phyloP scores from a whole-genome alignment of 148 eudicot genomes.

The Vaccinium myrtillus region DNA sequence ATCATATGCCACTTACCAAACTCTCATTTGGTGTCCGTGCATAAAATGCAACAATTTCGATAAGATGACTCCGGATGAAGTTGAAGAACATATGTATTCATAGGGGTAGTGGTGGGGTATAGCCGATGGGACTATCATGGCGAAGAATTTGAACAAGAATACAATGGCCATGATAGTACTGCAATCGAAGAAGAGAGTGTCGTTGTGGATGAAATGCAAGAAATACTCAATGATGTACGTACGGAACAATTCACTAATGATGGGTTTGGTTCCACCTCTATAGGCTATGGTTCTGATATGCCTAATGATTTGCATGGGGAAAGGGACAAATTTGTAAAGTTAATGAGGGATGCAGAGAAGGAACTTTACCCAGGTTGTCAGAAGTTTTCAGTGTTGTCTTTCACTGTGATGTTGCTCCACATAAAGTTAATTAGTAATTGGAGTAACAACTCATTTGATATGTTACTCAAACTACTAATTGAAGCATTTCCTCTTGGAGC shows the following conservation, averaged over 20 bases:
- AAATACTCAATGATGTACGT: too few relatives aligned
- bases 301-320: background rate
- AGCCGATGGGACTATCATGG: background rate
- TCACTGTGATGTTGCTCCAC: background rate
- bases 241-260: background rate
- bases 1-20: too few relatives aligned
- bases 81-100: too few relatives aligned
- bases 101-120: too few relatives aligned
- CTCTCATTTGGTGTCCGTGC: too few relatives aligned
- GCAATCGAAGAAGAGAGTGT: background rate
- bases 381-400: background rate
- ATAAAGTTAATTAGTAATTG: background rate
- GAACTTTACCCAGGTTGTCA: background rate
- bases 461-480: background rate
- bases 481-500: background rate
- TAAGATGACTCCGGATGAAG: too few relatives aligned
- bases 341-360: background rate
- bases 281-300: background rate
- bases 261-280: background rate
- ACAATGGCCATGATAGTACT: background rate
- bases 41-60: too few relatives aligned
- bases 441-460: background rate
- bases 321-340: background rate
- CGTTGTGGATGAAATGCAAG: background rate
- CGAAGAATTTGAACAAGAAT: background rate